Evolutionary conservation across 768 basidiomycete genomes (phyloP).

Genomic region (Antrodiella citrinella): DNA sequence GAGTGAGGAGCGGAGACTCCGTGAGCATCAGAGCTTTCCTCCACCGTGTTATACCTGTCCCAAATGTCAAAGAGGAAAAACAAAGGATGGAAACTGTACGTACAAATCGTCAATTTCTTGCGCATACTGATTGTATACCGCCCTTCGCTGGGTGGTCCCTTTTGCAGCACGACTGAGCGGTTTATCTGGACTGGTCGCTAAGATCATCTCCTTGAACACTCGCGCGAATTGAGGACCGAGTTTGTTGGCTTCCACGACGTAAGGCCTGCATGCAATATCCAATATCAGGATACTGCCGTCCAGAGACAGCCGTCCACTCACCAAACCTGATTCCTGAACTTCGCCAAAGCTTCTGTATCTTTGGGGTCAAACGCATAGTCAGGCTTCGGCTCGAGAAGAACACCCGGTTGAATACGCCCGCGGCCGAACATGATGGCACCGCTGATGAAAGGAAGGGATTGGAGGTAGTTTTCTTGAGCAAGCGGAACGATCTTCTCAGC

Average conservation of each 20-base stretch:
- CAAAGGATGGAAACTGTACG: neutral
- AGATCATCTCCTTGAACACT: constrained; percentile 45
- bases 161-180: constrained; percentile 41
- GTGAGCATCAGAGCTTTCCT: constrained; percentile 7
- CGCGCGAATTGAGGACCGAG: constrained; percentile 19
- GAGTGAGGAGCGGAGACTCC: constrained; percentile 7
- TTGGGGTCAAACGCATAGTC: constrained; percentile 19
- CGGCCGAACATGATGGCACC: constrained; percentile 32
- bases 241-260: constrained; percentile 20
- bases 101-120: constrained; percentile 42
- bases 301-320: neutral
- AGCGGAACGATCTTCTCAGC: constrained; percentile 11
- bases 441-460: constrained; percentile 20
- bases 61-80: too few species aligned
- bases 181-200: constrained; percentile 33
- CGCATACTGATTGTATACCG: constrained; percentile 30
- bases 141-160: constrained; percentile 37
- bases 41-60: constrained; percentile 12
- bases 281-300: neutral
- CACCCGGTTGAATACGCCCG: constrained; percentile 27
- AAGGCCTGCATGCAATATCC: constrained; percentile 15
- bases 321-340: constrained; percentile 22
- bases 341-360: constrained; percentile 14
- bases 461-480: constrained; percentile 26
- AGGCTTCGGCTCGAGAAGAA: constrained; percentile 27